A percentile compares a stretch with the other conserved stretches of the same genome.
Evolutionary conservation across 2,329 filamentous ascomycete genomes (phyloP).

Genomic region (Talaromyces sp.): DNA sequence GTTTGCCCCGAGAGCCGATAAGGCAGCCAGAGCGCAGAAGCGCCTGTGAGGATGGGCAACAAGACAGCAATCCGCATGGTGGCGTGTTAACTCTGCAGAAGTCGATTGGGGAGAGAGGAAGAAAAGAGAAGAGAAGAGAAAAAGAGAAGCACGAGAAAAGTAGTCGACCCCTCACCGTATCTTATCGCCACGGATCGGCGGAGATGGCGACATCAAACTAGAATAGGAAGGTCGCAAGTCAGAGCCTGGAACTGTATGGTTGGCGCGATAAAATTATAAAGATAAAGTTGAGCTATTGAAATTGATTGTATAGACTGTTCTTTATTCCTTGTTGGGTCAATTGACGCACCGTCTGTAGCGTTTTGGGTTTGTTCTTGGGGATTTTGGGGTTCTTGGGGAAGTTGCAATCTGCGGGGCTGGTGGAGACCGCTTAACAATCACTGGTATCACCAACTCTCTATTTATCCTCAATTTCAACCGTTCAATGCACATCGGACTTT

Average conservation of each 20-base stretch:
- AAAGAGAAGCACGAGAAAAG: background rate
- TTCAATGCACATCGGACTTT: background rate
- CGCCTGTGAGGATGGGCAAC: conserved; percentile 4
- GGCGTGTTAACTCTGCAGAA: background rate
- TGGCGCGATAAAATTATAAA: background rate
- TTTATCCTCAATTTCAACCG: background rate
- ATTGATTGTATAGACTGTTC: background rate
- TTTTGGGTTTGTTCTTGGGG: too few species aligned
- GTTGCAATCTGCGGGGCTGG: background rate
- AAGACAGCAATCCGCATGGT: conserved; percentile 1
- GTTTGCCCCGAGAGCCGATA: conserved; percentile 1
- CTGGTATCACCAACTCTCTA: background rate
- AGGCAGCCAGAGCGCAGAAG: conserved; percentile 3
- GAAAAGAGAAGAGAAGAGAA: background rate
- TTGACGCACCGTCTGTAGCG: background rate
- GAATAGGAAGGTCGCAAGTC: conserved; percentile 6
- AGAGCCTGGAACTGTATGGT: background rate
- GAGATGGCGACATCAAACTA: background rate
- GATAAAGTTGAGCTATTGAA: background rate
- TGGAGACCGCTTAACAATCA: background rate
- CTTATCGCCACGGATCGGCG: conserved; percentile 4
- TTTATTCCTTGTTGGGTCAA: background rate
- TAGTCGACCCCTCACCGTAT: background rate
- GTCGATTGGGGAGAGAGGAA: background rate
- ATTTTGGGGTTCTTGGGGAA: background rate